These are phyloP conservation scores for Aaosphaeria pasadenensis DNA, from an alignment of 2,329 filamentous ascomycete genomes.

Conservation along the genomic window DNA sequence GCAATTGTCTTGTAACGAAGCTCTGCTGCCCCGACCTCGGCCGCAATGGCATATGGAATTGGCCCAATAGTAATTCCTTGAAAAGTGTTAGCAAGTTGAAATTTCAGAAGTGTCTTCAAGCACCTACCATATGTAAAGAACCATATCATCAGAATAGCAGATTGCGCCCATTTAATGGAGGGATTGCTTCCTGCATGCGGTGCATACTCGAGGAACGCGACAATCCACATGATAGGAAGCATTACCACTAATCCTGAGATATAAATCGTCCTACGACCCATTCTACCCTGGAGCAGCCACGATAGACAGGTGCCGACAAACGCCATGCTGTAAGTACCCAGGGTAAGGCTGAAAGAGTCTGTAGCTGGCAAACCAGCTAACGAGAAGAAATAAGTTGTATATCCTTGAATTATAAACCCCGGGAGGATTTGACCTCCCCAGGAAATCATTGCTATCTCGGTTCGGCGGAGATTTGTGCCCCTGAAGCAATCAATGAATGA, in stretches of 20 bases:
- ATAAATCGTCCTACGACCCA: conserved; percentile 64
- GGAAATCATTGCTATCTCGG: conserved; percentile 55
- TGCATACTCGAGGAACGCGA: conserved; percentile 51
- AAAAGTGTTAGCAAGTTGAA: not conserved
- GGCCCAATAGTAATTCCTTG: conserved; percentile 69
- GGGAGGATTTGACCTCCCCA: conserved; percentile 61
- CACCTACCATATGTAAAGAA: conserved; percentile 66
- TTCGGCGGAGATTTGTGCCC: conserved; percentile 54
- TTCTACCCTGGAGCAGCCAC: conserved; percentile 63
- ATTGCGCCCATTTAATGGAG: conserved; percentile 37
- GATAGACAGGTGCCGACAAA: conserved; percentile 65
- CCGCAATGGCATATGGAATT: conserved; percentile 79
- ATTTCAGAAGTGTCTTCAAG: not conserved
- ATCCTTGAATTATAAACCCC: conserved; percentile 62
- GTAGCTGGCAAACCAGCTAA: conserved; percentile 58
- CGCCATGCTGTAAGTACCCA: conserved; percentile 60
- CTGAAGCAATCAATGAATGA: conserved; percentile 51
- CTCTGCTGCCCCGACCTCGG: conserved; percentile 74
- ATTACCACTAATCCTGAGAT: conserved; percentile 52
- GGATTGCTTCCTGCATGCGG: conserved; percentile 25
- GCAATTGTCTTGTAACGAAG: conserved; percentile 86
- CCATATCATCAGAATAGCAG: conserved; percentile 9
- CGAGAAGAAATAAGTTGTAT: conserved; percentile 60
- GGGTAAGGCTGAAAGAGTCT: conserved; percentile 50
- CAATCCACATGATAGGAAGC: conserved; percentile 70